Percentiles rank a stretch among this genome's conserved stretches.
Conservation (phyloP, 1,284 basidiomycete species). For the Ustilago xerochloae region DNA sequence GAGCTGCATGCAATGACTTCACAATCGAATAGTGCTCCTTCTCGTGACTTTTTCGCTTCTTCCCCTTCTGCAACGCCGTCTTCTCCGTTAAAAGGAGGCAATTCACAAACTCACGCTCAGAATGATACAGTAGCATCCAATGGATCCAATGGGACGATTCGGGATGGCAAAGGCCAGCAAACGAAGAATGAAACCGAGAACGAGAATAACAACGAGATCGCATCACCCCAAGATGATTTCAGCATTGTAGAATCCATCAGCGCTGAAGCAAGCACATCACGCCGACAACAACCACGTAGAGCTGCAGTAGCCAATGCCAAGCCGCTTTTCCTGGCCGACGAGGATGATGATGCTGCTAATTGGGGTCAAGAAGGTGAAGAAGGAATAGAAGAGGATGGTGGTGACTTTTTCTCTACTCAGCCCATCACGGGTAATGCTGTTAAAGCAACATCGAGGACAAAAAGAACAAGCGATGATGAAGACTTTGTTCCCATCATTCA, state of each 20-base stretch:
- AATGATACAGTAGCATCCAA: neutral
- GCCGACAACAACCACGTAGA: slow-evolving; percentile 32
- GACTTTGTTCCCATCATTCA: slow-evolving; percentile 12
- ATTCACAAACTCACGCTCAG: neutral
- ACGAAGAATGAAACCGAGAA: neutral
- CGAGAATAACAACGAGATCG: neutral
- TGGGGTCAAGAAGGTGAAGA: slow-evolving; percentile 8
- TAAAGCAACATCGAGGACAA: slow-evolving; percentile 1
- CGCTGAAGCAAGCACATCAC: neutral
- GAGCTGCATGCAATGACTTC: slow-evolving; percentile 14
- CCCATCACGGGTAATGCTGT: neutral
- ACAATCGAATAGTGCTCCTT: slow-evolving; percentile 29
- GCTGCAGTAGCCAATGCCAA: slow-evolving; percentile 36
- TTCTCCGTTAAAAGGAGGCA: slow-evolving; percentile 14
- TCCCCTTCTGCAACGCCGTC: slow-evolving; percentile 41
- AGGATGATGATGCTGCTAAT: slow-evolving; percentile 33
- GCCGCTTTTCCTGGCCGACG: slow-evolving; percentile 40
- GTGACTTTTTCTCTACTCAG: slow-evolving; percentile 34
- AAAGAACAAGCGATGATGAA: slow-evolving; percentile 23
- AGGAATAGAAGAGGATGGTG: slow-evolving; percentile 6
- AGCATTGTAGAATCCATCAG: slow-evolving; percentile 17
- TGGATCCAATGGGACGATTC: neutral
- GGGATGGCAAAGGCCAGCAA: neutral
- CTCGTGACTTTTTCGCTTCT: slow-evolving; percentile 47
- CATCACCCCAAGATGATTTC: slow-evolving; percentile 3